Conservation (phyloP, 2,329 filamentous ascomycete genomes). For the Alternaria brassicicola region DNA sequence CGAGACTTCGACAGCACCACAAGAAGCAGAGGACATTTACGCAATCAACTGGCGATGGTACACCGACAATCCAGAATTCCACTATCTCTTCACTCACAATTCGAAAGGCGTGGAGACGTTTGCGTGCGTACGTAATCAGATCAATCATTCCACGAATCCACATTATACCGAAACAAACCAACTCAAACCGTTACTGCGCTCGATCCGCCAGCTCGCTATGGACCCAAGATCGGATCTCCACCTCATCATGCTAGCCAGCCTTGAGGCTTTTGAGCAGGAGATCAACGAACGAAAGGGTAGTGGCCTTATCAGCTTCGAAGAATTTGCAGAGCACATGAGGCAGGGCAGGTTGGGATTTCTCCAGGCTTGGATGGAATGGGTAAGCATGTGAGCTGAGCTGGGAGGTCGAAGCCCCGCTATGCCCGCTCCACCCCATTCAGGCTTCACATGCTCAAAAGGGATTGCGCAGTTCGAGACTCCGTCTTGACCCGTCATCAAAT, state of each 20-base stretch:
- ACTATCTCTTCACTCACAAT: slow-evolving; percentile 17
- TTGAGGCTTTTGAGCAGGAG: slow-evolving; percentile 71
- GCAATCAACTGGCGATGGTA: slow-evolving; percentile 12
- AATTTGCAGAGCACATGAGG: slow-evolving; percentile 79
- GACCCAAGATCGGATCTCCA: slow-evolving; percentile 28
- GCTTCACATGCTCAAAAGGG: background rate
- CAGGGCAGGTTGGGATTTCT: slow-evolving; percentile 72
- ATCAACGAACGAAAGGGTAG: slow-evolving; percentile 75
- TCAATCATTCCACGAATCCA: slow-evolving; percentile 14
- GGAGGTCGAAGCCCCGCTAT: background rate
- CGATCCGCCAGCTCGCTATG: slow-evolving; percentile 29
- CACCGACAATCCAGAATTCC: slow-evolving; percentile 24
- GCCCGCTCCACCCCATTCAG: background rate
- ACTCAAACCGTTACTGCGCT: slow-evolving; percentile 19
- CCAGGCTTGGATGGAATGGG: slow-evolving; percentile 88
- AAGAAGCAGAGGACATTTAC: background rate
- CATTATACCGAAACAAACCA: slow-evolving; percentile 24
- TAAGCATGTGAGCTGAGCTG: slow-evolving; percentile 41
- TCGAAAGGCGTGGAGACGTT: background rate
- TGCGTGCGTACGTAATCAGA: background rate
- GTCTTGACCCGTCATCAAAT: background rate
- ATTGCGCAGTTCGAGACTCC: background rate
- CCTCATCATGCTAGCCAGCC: slow-evolving; percentile 51
- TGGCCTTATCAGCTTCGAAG: slow-evolving; percentile 75
- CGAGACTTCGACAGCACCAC: background rate